phyloP scores from a whole-genome alignment of 768 basidiomycete species.

The Leccinum sublutescens region DNA sequence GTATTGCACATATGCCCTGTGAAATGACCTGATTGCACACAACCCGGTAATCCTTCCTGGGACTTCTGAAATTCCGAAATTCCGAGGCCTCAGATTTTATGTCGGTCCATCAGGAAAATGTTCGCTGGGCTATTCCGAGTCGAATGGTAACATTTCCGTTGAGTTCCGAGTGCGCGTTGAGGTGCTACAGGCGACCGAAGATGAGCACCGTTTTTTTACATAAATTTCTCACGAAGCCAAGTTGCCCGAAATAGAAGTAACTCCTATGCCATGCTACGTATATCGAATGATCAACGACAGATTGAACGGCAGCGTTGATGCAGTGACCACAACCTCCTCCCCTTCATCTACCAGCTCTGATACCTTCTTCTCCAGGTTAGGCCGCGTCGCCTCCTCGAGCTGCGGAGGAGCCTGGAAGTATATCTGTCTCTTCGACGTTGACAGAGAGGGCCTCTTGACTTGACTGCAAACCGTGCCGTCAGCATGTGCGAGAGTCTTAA shows the following conservation, averaged over 20 bases:
- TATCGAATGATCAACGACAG: slow-evolving; percentile 67
- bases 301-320: slow-evolving; percentile 85
- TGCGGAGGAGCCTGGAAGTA: slow-evolving; percentile 95
- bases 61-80: too few species aligned
- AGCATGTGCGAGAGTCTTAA: background rate
- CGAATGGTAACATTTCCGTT: too few species aligned
- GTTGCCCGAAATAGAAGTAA: background rate
- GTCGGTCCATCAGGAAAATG: too few species aligned
- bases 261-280: slow-evolving; percentile 27
- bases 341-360: slow-evolving; percentile 75
- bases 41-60: too few species aligned
- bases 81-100: too few species aligned
- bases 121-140: too few species aligned
- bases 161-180: too few species aligned
- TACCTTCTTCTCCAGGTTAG: slow-evolving; percentile 85
- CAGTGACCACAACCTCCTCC: slow-evolving; percentile 84
- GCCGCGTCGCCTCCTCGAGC: slow-evolving; percentile 84
- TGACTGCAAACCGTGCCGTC: slow-evolving; percentile 56
- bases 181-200: too few species aligned
- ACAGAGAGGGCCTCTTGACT: slow-evolving; percentile 94
- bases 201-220: too few species aligned
- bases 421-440: slow-evolving; percentile 70
- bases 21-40: too few species aligned
- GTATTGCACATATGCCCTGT: too few species aligned
- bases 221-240: too few species aligned